Base-by-base conservation (phyloP, 1,139 yeast genomes). In the Saccharomyces pastorianus region DNA sequence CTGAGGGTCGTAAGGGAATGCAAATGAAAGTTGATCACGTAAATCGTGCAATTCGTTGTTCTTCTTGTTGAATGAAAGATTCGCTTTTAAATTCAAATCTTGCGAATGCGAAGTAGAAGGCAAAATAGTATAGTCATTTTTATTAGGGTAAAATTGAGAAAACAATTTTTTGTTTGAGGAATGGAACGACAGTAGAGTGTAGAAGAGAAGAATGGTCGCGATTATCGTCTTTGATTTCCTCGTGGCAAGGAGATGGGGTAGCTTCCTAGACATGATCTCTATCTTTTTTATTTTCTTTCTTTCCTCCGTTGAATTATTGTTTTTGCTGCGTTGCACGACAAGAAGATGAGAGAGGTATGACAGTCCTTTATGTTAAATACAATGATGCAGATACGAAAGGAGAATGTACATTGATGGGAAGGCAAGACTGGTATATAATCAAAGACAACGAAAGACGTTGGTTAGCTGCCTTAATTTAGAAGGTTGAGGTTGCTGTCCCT, bases 1-100 rank as follows among this genome's bases (percentile, higher is more conserved):
- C 20, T 70, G 58, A 1, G 82, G 76, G 56, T 84, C 84, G 68
- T 88, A 90, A 0, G 96, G 96, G 66, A 85, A 88, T 60, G 81
- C 81, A 61, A 67, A 78, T 4, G 87, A 76, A 53, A 90, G 74
- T 62, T 82, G 83, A 54, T 78, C 78, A 54, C 87, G 74, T 44
- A 69, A 50, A 53, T 65, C 62, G 44, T 50, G 23, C 42, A 38
- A 7, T 14, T 38, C 13, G 3, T 14, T 38, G 4, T 7, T 38
- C 13, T 38, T 38, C 23, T 17, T 38, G 11, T 17, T 17, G 13
- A 38, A 8, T 3, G 42, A 8, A 38, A 14, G 6, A 8, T 38
- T 3, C 14, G 50, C 50, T 48, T 58, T 59, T 51, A 65, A 47
- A 54, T 65, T 59, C 29, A 60, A n/a, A 7, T 53, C 55, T 9